Conservation (phyloP, 1,139 yeast genomes). For the Geotrichum bryndzae region DNA sequence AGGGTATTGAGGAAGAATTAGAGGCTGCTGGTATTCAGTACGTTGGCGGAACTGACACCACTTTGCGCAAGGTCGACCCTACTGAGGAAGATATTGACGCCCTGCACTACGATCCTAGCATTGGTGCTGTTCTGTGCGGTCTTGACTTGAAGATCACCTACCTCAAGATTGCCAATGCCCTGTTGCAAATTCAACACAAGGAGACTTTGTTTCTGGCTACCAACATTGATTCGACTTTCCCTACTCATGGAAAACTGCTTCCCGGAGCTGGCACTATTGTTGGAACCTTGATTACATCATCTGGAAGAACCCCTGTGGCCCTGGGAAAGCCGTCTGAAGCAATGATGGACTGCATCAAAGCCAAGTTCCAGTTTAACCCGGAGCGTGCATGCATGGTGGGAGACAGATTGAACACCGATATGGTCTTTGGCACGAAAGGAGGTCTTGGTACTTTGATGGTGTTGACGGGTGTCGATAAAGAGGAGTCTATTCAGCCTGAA, state of each 20-base stretch:
- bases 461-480: conserved; percentile 84
- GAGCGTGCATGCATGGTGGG: conserved; percentile 84
- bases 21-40: conserved; percentile 59
- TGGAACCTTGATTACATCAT: conserved; percentile 67
- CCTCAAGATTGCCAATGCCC: conserved; percentile 70
- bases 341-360: conserved; percentile 86
- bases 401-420: conserved; percentile 90
- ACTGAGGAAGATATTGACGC: conserved; percentile 33
- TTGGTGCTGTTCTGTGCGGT: conserved; percentile 89
- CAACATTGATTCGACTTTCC: conserved; percentile 92
- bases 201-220: conserved; percentile 80
- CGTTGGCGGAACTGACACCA: conserved; percentile 64
- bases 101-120: conserved; percentile 54
- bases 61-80: conserved; percentile 23
- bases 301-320: conserved; percentile 69
- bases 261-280: conserved; percentile 96
- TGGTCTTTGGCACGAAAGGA: conserved; percentile 83
- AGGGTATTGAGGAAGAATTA: conserved; percentile 73
- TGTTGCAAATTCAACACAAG: conserved; percentile 70
- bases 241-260: conserved; percentile 73
- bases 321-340: conserved; percentile 90
- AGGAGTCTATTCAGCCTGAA: conserved; percentile 44
- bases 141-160: conserved; percentile 72
- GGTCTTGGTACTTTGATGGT: conserved; percentile 80
- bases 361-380: conserved; percentile 56